Evolutionary conservation across 352 stramenopile genomes (phyloP), one percentile per base, ranked within the genome.

Genomic region (Pythium brachiatum): DNA sequence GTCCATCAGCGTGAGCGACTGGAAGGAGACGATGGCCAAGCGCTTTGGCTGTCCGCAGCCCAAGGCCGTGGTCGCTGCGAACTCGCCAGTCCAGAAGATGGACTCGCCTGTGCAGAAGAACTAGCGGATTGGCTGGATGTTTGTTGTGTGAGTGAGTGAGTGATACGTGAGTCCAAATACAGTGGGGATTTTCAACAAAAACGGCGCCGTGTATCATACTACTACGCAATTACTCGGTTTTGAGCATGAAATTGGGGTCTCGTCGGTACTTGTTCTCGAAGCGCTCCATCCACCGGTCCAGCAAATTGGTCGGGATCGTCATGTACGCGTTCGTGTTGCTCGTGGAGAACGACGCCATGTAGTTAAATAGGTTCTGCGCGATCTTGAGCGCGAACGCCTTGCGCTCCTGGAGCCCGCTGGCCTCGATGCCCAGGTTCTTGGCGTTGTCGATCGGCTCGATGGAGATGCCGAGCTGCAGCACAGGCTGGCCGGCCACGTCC

Each of bases 201-300:
- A 34, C 21, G 44, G 21, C 48, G 11, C 48, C 7, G n/a, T 34
- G 7, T 32, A 52, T 29, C 13, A 39, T 52, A 8, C 25, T 21
- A 25, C 26, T 23, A 38, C 25, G 18, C 12, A 7, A 20, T 55
- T 65, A 72, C 41, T 72, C 57, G 23, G 47, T 78, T 51, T 93
- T 95, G 43, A 93, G 71, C 64, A 92, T 92, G 43, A 95, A 95
- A 57, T 93, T 95, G 20, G 86, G 83, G 74, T 95, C 83, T 53
- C 83, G 56, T 65, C 73, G 59, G n/a, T 84, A 86, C 69, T 88
- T 90, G 41, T 66, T 68, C 64, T 95, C 86, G 64, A 95, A 95
- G 57, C 86, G 74, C 66, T 81, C 69, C 61, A 90, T 86, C 86
- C 86, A 95, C 44, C 79, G 70, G 58, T 95, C 86, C 68, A 95